Evolutionary conservation across 306 rosid genomes (phyloP), one percentile per base, ranked within the genome.

Genomic region (Prunus davidiana): DNA sequence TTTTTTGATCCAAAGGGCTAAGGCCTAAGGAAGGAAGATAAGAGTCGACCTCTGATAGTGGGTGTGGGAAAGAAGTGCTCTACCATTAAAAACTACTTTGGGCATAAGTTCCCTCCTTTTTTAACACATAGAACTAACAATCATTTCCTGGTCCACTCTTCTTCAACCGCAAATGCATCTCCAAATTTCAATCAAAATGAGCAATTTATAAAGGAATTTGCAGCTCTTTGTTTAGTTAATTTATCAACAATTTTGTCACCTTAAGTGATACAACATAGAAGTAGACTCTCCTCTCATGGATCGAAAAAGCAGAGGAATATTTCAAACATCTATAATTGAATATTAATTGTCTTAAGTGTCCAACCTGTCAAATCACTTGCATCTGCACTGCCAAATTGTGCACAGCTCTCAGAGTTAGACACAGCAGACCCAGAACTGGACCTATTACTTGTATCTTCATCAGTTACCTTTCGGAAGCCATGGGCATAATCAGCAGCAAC

Each of bases 331-430:
- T 62, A 32, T 67, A 50, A 81, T 54, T 18, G 28, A 64, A 62
- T 76, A 81, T 77, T 64, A 71, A 74, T 22, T 51, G 70, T 63
- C 54, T 47, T 27, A 52, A 78, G 60, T 55, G 67, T 76, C 88
- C 76, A 90, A 96, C 99, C 99, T 91, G 99, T 92, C 84, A 91
- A 82, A 86, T 96, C 99, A 85, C 98, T 92, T 64, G 93, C 98
- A 86, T 96, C 98, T 24, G 77, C 82, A 27, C 87, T 78, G 45
- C 96, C 87, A 84, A 87, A 87, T 84, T 92, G 98, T 28, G 91
- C 97, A 72, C 96, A 92, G 86, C 98, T 92, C 82, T 91, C 98
- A n/a, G 97, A 82, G 87, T 91, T 96, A 69, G 99, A 96, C 65
- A 96, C 81, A 19, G 97, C 98, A 12, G 99, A 96, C 72, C 99